Conservation (phyloP, 2,329 filamentous ascomycete species). For the Trichoderma sp. region DNA sequence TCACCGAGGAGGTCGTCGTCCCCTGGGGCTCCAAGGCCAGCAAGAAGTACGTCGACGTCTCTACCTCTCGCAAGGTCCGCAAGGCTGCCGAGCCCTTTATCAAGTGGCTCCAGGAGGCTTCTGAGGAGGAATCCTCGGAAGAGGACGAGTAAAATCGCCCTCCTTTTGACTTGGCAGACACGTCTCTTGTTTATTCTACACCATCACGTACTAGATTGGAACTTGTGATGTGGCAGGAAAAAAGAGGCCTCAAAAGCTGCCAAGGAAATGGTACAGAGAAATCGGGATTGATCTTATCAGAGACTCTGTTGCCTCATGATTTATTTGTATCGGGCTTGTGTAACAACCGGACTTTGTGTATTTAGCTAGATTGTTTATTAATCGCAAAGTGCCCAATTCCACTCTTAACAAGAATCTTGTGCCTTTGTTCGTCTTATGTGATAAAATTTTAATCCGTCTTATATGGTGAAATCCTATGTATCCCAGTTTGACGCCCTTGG, state of each 20-base stretch:
- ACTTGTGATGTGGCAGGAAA: not conserved
- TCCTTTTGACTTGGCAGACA: not conserved
- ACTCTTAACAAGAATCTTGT: slow-evolving; percentile 18
- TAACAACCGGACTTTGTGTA: slow-evolving; percentile 17
- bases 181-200: not conserved
- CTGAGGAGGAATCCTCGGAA: slow-evolving; percentile 66
- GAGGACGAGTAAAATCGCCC: slow-evolving; percentile 19
- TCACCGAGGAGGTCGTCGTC: slow-evolving; percentile 83
- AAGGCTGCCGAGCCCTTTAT: slow-evolving; percentile 93
- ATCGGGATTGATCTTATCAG: not conserved
- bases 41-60: slow-evolving; percentile 94
- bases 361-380: slow-evolving; percentile 23
- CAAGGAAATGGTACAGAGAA: not conserved
- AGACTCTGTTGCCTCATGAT: not conserved
- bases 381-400: slow-evolving; percentile 23
- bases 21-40: slow-evolving; percentile 93
- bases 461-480: not conserved
- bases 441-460: not conserved
- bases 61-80: slow-evolving; percentile 90
- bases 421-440: not conserved
- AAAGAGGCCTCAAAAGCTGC: not conserved
- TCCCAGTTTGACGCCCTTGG: not conserved
- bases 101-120: slow-evolving; percentile 86
- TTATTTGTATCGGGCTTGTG: slow-evolving; percentile 2
- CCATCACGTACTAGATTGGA: slow-evolving; percentile 3